Conservation (phyloP, 1,284 basidiomycete species). For the Porogramme epimiltina region DNA sequence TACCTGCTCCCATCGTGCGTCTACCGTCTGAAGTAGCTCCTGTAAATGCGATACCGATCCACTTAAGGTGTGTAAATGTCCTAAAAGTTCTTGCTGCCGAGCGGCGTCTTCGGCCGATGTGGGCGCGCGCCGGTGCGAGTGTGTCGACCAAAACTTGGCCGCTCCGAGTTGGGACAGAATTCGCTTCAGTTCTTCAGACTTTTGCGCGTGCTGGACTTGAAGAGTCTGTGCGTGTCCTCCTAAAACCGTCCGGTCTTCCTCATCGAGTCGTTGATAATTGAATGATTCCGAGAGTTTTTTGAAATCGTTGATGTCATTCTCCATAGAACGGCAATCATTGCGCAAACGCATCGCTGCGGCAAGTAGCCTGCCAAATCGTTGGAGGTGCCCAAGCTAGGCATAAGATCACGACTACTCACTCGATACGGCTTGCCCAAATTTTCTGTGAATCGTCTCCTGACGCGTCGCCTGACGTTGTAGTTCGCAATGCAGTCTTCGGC, state of each 20-base stretch:
- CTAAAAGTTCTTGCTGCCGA: slow-evolving; percentile 4
- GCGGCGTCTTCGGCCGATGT: slow-evolving; percentile 2
- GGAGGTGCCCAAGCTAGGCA: too few species aligned
- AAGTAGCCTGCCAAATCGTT: slow-evolving; percentile 5
- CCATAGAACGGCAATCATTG: slow-evolving; percentile 17
- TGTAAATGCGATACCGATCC: slow-evolving; percentile 13
- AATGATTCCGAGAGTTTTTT: slow-evolving; percentile 22
- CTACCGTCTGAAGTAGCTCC: slow-evolving; percentile 12
- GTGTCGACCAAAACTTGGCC: slow-evolving; percentile 17
- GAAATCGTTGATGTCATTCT: slow-evolving; percentile 20
- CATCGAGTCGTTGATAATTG: slow-evolving; percentile 14
- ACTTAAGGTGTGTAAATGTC: slow-evolving; percentile 10
- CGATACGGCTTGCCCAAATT: slow-evolving; percentile 20
- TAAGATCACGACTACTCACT: slow-evolving; percentile 12
- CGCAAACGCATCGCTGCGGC: slow-evolving; percentile 12
- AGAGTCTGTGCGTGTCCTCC: slow-evolving; percentile 17
- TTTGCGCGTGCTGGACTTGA: slow-evolving; percentile 13
- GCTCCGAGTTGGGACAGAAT: slow-evolving; percentile 10
- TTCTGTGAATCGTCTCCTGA: slow-evolving; percentile 14
- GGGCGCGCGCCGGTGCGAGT: slow-evolving; percentile 6
- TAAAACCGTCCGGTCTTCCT: slow-evolving; percentile 18
- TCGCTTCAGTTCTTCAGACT: slow-evolving; percentile 15
- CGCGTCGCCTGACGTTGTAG: not conserved
- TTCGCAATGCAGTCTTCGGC: not conserved
- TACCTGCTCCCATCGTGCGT: slow-evolving; percentile 14